Base-by-base conservation (phyloP, 2,329 filamentous ascomycete species). In the Botrytis aclada region DNA sequence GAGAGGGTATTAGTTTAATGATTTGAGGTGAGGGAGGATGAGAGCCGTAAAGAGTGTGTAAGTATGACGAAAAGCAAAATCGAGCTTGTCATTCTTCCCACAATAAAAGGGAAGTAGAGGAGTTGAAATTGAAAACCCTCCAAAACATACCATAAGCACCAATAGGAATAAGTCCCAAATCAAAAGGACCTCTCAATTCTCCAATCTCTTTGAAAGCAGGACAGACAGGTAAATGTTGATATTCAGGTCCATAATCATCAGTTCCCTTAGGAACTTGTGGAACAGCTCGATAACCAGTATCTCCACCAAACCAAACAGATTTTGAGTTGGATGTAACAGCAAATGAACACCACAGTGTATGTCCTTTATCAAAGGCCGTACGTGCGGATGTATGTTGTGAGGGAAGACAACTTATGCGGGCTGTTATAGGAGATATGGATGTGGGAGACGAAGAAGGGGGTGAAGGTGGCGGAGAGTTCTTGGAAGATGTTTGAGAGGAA, bases 91-190 rank as follows among this genome's bases (percentile, higher is more conserved):
- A n/a, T 54, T 3, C 47, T 54, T 54, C 12, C 25, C 25, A n/a
- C n/a, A n/a, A n/a, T 8, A 29, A 18, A 14, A 54, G 4, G 1
- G 25, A 54, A 54, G 25, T 16, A 1, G 1, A n/a, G n/a, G 14
- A 54, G 25, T 54, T 2, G 12, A 29, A n/a, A 7, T 6, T 6
- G 0, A 29, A 29, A 22, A 41, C 45, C 25, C 9, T 14, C 4
- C 3, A 37, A 54, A 29, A 43, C 56, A 51, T 47, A 72, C 70
- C 51, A 82, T 98, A 98, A 2, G 95, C 95, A 70, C 95, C 95
- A 77, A 98, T 98, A 56, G 95, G 95, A 76, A 98, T 96, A 72
- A 98, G 84, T 0, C 95, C 95, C 10, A 98, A 87, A 81, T 98
- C 94, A 79, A 98, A 97, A 0, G 94, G 93, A 0, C 95, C 95